Evolutionary conservation across 495 filamentous ascomycete species (phyloP).

Genomic region (Hyaloscypha bicolor): DNA sequence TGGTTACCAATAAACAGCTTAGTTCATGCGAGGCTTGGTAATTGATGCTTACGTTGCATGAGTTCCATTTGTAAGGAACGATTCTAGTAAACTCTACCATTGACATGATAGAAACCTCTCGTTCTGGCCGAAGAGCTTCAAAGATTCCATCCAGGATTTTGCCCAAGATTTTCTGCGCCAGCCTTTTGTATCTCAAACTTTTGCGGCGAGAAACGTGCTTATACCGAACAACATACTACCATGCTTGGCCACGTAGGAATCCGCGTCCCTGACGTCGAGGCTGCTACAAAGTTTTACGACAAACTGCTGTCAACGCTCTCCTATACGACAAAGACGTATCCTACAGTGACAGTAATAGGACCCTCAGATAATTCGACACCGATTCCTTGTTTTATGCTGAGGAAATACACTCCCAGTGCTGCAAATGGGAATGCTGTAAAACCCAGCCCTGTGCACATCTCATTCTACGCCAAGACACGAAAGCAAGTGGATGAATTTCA

Average conservation of each 20-base stretch:
- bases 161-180: neutral
- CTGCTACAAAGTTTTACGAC: neutral
- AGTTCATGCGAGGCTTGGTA: neutral
- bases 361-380: neutral
- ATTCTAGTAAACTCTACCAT: neutral
- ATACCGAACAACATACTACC: neutral
- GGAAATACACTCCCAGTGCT: neutral
- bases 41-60: neutral
- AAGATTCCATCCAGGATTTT: neutral
- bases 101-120: neutral
- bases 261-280: neutral
- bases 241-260: constrained; percentile 10
- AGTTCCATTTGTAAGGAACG: neutral
- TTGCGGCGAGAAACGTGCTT: neutral
- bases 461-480: constrained; percentile 8
- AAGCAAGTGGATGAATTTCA: constrained; percentile 2
- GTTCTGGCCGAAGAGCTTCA: neutral
- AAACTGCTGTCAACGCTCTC: neutral
- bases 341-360: neutral
- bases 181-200: neutral
- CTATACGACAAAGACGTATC: neutral
- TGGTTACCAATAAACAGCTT: neutral
- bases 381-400: constrained; percentile 3
- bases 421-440: neutral
- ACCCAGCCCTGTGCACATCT: constrained; percentile 1